Percentiles rank a stretch among this genome's conserved stretches.
Conservation (phyloP, 1,139 yeast genomes). For the Blastobotrys serpentis region DNA sequence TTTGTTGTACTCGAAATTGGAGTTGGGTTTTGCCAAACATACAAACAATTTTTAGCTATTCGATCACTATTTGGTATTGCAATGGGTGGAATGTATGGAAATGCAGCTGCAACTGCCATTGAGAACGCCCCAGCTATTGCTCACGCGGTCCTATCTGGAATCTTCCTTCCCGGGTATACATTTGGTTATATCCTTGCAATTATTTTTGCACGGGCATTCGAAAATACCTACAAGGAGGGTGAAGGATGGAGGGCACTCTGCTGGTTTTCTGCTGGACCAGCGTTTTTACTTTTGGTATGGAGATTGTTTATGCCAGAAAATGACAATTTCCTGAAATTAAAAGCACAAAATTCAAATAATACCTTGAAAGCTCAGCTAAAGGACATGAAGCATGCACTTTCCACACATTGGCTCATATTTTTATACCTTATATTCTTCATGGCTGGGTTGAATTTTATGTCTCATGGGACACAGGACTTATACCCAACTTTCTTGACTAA, state of each 20-base stretch:
- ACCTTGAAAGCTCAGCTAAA: slow-evolving; percentile 20
- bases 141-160: slow-evolving; percentile 45
- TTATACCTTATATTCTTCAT: slow-evolving; percentile 47
- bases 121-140: slow-evolving; percentile 49
- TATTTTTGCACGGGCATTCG: slow-evolving; percentile 39
- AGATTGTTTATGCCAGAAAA: slow-evolving; percentile 45
- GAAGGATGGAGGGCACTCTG: slow-evolving; percentile 51
- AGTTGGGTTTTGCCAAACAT: slow-evolving; percentile 73
- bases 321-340: slow-evolving; percentile 29
- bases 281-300: slow-evolving; percentile 45
- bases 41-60: slow-evolving; percentile 64
- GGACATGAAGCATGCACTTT: slow-evolving; percentile 31
- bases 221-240: slow-evolving; percentile 28
- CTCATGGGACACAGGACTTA: slow-evolving; percentile 57
- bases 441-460: slow-evolving; percentile 53
- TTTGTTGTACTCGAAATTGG: slow-evolving; percentile 62
- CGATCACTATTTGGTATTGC: slow-evolving; percentile 58
- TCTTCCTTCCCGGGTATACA: slow-evolving; percentile 48
- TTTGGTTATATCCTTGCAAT: slow-evolving; percentile 48
- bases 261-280: slow-evolving; percentile 56
- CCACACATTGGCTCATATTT: slow-evolving; percentile 48
- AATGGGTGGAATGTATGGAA: slow-evolving; percentile 54
- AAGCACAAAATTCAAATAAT: slow-evolving; percentile 12
- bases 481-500: slow-evolving; percentile 49
- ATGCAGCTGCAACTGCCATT: slow-evolving; percentile 49